These are phyloP conservation scores for Trematosphaeria pertusa DNA, from an alignment of 2,329 filamentous ascomycete species.

Conservation along the genomic window DNA sequence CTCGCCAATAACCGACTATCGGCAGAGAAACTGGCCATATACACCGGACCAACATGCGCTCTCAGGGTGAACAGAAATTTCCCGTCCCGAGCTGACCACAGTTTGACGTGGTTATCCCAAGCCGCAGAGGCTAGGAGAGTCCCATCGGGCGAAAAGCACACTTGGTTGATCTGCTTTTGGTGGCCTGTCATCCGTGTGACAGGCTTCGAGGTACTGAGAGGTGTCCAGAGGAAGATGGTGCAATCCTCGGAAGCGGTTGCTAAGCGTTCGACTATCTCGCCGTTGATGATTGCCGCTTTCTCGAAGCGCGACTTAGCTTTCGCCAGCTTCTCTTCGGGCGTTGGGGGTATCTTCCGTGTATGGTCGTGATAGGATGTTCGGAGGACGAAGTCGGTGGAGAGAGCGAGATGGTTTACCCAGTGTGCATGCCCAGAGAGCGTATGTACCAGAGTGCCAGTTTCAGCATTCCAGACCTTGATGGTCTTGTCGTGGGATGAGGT, in stretches of 20 bases:
- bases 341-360: slow-evolving; percentile 69
- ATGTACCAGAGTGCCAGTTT: slow-evolving; percentile 79
- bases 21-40: slow-evolving; percentile 90
- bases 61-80: slow-evolving; percentile 85
- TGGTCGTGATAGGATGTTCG: slow-evolving; percentile 89
- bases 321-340: slow-evolving; percentile 72
- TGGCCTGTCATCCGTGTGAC: slow-evolving; percentile 90
- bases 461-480: slow-evolving; percentile 86
- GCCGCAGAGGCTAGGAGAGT: slow-evolving; percentile 83
- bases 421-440: slow-evolving; percentile 85
- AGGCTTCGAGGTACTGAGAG: slow-evolving; percentile 76
- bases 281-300: slow-evolving; percentile 78
- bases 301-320: slow-evolving; percentile 86
- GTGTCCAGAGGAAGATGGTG: slow-evolving; percentile 96
- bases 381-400: slow-evolving; percentile 90
- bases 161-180: slow-evolving; percentile 96
- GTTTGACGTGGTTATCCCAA: slow-evolving; percentile 94
- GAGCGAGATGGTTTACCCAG: slow-evolving; percentile 93
- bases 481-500: slow-evolving; percentile 83
- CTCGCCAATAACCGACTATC: slow-evolving; percentile 90
- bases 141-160: slow-evolving; percentile 91
- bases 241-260: slow-evolving; percentile 95
- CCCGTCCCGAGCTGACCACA: slow-evolving; percentile 81
- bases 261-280: slow-evolving; percentile 80
- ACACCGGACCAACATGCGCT: slow-evolving; percentile 90